phyloP scores from a whole-genome alignment of 768 basidiomycete species.

The Austroboletus eburneus region DNA sequence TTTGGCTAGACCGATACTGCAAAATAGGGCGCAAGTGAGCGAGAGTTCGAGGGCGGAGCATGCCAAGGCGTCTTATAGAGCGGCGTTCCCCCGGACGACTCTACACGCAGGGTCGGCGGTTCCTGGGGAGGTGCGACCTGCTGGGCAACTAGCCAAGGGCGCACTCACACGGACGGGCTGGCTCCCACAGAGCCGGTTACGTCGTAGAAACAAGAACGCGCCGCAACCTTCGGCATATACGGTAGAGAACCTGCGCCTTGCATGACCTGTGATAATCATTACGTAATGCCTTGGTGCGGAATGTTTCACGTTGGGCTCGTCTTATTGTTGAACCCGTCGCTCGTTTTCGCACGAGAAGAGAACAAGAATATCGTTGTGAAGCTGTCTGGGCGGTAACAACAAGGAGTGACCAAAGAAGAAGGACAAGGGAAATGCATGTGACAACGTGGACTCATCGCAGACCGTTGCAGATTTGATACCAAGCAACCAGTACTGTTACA shows the following conservation, averaged over 20 bases:
- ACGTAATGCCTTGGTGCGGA: constrained; percentile 6
- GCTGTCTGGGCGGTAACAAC: constrained; percentile 7
- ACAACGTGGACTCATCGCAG: constrained; percentile 8
- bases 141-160: constrained; percentile 53
- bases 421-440: constrained; percentile 9
- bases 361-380: constrained; percentile 5
- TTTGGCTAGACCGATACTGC: constrained; percentile 59
- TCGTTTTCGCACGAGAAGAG: neutral
- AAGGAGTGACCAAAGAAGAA: constrained; percentile 4
- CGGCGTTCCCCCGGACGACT: constrained; percentile 21
- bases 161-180: constrained; percentile 36
- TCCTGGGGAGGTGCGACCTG: constrained; percentile 55
- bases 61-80: constrained; percentile 18
- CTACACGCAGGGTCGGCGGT: constrained; percentile 51
- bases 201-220: constrained; percentile 5
- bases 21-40: constrained; percentile 38
- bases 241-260: constrained; percentile 16
- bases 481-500: constrained; percentile 24
- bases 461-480: constrained; percentile 11
- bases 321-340: constrained; percentile 10
- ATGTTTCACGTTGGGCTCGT: too few relatives aligned
- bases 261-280: constrained; percentile 13
- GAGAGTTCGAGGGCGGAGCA: constrained; percentile 31
- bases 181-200: constrained; percentile 20
- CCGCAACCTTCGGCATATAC: constrained; percentile 18